phyloP scores from a whole-genome alignment of 352 stramenopile species.

The Globisporangium acanthophoron region DNA sequence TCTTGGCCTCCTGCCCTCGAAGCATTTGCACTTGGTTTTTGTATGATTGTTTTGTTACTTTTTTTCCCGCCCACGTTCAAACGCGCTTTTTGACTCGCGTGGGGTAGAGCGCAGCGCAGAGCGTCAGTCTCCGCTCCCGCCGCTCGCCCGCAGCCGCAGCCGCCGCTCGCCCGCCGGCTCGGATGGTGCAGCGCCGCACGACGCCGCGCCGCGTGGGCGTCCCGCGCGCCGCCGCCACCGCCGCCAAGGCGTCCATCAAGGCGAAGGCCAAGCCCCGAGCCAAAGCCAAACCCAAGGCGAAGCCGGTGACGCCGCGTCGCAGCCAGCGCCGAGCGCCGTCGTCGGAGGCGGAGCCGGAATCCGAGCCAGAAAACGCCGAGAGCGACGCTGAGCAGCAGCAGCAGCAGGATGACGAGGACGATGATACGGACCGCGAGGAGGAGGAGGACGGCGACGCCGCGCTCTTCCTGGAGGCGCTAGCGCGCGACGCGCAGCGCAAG shows the following conservation, averaged over 20 bases:
- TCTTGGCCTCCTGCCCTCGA: too few relatives aligned
- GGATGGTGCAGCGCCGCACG: slow-evolving; percentile 12
- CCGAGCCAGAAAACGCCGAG: not conserved
- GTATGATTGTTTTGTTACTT: too few relatives aligned
- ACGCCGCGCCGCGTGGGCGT: slow-evolving; percentile 5
- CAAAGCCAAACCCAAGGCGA: not conserved
- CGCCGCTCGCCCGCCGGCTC: too few relatives aligned
- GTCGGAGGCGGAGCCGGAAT: not conserved
- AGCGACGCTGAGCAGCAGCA: not conserved
- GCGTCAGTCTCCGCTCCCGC: not conserved
- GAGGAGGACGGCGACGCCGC: slow-evolving; percentile 16
- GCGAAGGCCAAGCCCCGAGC: not conserved
- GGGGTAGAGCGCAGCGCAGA: too few relatives aligned
- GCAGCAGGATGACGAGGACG: too few relatives aligned
- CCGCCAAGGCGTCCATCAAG: not conserved
- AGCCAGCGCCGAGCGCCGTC: slow-evolving; percentile 9
- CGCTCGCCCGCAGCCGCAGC: not conserved
- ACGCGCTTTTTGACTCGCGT: not conserved
- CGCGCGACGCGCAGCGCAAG: slow-evolving; percentile 18
- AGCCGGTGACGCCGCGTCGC: slow-evolving; percentile 1
- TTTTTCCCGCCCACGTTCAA: not conserved
- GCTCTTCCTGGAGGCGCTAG: slow-evolving; percentile 24
- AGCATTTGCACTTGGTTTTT: too few relatives aligned
- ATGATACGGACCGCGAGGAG: not conserved
- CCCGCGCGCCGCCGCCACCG: slow-evolving; percentile 1